These are phyloP conservation scores for Cruciata laevipes DNA, from an alignment of 257 asterid genomes.

Conservation along the genomic window DNA sequence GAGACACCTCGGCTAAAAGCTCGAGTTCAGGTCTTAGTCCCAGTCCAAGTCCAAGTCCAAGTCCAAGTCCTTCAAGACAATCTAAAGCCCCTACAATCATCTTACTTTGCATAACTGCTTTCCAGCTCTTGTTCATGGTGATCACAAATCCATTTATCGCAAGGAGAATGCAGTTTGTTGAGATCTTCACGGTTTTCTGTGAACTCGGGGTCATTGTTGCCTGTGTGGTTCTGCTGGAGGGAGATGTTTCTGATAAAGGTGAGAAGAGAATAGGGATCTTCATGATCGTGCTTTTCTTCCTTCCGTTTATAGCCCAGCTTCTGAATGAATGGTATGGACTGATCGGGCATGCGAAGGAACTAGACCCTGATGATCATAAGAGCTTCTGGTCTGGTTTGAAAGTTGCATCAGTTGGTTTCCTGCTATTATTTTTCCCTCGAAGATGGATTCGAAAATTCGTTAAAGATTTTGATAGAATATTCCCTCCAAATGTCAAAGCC, in stretches of 20 bases:
- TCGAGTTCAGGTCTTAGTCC: too few species aligned
- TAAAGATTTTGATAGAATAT: constrained; percentile 29
- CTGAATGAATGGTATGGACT: constrained; percentile 54
- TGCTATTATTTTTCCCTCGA: constrained; percentile 45
- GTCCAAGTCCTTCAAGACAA: too few species aligned
- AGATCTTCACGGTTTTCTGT: constrained; percentile 55
- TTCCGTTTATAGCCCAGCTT: constrained; percentile 44
- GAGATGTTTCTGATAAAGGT: constrained; percentile 29
- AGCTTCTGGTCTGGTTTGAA: constrained; percentile 53
- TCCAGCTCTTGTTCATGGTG: constrained; percentile 88
- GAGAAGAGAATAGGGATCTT: constrained; percentile 53
- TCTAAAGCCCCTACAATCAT: constrained; percentile 42
- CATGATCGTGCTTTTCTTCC: constrained; percentile 48
- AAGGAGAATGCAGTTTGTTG: constrained; percentile 73
- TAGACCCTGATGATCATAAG: constrained; percentile 34
- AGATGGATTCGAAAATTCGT: constrained; percentile 13
- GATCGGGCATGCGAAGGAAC: constrained; percentile 44
- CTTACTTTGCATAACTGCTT: constrained; percentile 52
- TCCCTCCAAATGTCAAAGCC: constrained; percentile 20
- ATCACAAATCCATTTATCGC: constrained; percentile 88
- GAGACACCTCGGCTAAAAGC: constrained; percentile 15
- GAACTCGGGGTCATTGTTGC: constrained; percentile 48
- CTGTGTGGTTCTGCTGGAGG: constrained; percentile 40
- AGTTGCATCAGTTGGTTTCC: constrained; percentile 52
- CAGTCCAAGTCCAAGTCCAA: too few species aligned